Conservation (phyloP, 2,329 filamentous ascomycete genomes). For the Fusarium brachygibbosum region DNA sequence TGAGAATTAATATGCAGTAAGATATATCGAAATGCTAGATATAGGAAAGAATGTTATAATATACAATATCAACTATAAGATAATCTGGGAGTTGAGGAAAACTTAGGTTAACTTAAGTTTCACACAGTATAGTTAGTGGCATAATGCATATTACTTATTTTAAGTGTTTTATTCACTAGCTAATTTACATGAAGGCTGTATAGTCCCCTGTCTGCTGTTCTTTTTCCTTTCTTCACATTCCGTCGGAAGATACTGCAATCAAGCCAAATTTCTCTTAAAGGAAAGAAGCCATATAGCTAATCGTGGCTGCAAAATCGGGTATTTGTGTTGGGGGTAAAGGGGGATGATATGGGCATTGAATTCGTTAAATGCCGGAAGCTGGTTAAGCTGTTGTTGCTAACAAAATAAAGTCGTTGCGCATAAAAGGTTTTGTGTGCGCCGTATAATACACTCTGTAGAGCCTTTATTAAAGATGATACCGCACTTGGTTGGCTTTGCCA, state of each 20-base stretch:
- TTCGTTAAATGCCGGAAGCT: constrained; percentile 15
- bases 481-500: background rate
- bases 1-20: background rate
- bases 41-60: background rate
- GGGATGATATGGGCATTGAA: constrained; percentile 8
- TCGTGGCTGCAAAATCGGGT: constrained; percentile 10
- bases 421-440: background rate
- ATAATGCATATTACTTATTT: background rate
- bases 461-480: background rate
- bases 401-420: constrained; percentile 16
- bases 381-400: constrained; percentile 18
- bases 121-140: too few relatives aligned
- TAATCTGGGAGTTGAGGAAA: background rate
- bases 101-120: too few relatives aligned
- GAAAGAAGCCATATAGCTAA: constrained; percentile 6
- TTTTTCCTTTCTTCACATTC: constrained; percentile 4
- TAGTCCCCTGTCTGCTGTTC: constrained; percentile 14
- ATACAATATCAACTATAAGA: background rate
- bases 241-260: constrained; percentile 19
- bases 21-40: background rate
- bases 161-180: constrained; percentile 15
- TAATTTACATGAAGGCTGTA: constrained; percentile 21
- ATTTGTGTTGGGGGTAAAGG: constrained; percentile 27
- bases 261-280: background rate
- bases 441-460: constrained; percentile 29